Base-by-base conservation (phyloP, 2,329 filamentous ascomycete species). In the Neospermospora avenae region DNA sequence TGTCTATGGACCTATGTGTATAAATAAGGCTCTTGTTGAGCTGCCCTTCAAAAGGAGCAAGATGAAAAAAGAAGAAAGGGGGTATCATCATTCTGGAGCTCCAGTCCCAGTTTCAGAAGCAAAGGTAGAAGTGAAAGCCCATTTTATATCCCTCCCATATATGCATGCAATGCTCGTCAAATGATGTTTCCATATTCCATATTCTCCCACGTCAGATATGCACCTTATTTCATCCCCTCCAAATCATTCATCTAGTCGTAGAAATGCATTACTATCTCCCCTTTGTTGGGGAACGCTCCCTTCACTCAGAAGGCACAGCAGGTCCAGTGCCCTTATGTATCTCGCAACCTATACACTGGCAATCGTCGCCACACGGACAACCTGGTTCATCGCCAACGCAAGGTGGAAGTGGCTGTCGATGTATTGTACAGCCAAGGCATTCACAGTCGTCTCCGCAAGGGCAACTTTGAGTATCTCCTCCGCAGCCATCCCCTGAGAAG, bases 371-470 rank as follows among this genome's bases (percentile, higher is more conserved):
- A 61, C 83, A 86, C 1, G 78, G 81, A 65, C 83, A 86, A 25
- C 74, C 77, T 3, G 76, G 73, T 61, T 77, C 73, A 55, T 79
- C 77, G 0, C 81, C 81, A 10, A 59, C 58, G 45, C 67, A 69
- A 22, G 64, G 56, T 31, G 65, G 60, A 11, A 46, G 24, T 28
- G 68, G 67, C 13, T 74, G 75, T 57, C 71, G 63, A 61, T 85
- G 83, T 54, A 84, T 81, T 53, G 78, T 75, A 64, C 83, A 85
- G 3, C 82, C 83, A 2, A 84, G 71, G 64, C 83, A 86, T 62
- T 80, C 75, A 59, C 83, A 86, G 62, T 84, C 81, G 60, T 85
- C 82, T 8, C 83, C 83, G 58, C 84, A 86, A 0, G 79, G 81
- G 67, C 83, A 86, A 42, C 75, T 78, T 13, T 77, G 73, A 59